Conservation (phyloP, 495 filamentous ascomycete genomes). For the Filosporella fistucella region DNA sequence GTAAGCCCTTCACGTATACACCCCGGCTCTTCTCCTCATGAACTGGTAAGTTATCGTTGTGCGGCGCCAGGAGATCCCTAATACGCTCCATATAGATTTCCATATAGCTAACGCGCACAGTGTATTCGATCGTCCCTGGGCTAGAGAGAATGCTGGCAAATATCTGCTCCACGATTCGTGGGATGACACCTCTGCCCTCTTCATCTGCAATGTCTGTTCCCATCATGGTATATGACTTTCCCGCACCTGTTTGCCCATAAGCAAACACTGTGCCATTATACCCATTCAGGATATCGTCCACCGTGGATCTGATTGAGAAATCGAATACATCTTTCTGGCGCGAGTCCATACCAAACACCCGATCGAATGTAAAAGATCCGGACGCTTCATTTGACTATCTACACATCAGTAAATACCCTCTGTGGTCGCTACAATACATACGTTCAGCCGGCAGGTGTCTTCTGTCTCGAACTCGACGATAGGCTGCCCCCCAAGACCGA, state of each 20-base stretch:
- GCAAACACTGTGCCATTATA: constrained; percentile 99
- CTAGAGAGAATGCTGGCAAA: constrained; percentile 90
- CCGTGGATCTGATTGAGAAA: constrained; percentile 91
- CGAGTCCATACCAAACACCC: constrained; percentile 90
- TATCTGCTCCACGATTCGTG: constrained; percentile 96
- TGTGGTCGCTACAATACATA: constrained; percentile 46
- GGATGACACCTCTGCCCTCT: constrained; percentile 85
- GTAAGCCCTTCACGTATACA: constrained; percentile 93
- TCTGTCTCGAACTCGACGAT: constrained; percentile 85
- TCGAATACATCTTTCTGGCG: constrained; percentile 90
- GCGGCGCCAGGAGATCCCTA: constrained; percentile 83
- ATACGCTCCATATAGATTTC: constrained; percentile 99
- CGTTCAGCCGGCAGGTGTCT: constrained; percentile 83
- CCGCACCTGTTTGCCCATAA: constrained; percentile 96
- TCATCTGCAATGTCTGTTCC: constrained; percentile 93
- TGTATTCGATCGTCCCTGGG: constrained; percentile 94
- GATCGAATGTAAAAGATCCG: constrained; percentile 92
- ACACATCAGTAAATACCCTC: constrained; percentile 17
- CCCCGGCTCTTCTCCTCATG: constrained; percentile 96
- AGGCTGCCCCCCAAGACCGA: constrained; percentile 82
- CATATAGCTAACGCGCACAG: constrained; percentile 97
- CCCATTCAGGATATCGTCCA: constrained; percentile 96
- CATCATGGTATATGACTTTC: constrained; percentile 99
- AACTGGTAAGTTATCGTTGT: constrained; percentile 93
- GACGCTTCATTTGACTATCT: constrained; percentile 74